Base-by-base conservation (phyloP, 257 asterid species). In the Thymus quinquecostatus region DNA sequence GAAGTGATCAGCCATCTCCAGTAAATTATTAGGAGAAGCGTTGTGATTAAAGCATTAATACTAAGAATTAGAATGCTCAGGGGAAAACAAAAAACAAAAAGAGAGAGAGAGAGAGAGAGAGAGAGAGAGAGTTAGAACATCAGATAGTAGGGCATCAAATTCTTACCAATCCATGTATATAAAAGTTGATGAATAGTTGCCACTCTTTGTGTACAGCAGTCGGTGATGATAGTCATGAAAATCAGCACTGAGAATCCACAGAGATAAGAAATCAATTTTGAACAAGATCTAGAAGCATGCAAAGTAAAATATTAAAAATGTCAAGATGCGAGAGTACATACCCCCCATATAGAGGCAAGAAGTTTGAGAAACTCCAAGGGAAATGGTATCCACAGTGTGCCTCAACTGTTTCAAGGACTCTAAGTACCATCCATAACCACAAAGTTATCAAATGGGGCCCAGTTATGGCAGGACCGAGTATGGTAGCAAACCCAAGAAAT, bases 171-270 rank as follows among this genome's bases (percentile, higher is more conserved):
- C 98, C 98, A 93, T 91, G 92, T 93, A 88, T 74, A 91, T 91
- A 77, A 93, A 93, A 74, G 98, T 93, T 60, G 97, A 93, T 38
- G 98, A 91, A 68, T 93, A 93, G 86, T 93, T 93, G 77, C 98
- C 98, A 64, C 96, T 89, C 86, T 89, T 94, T 9, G 99, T 94
- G 79, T 89, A 94, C 77, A 94, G 89, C 84, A 94, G 83, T 36
- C 99, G 95, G 79, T 94, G 97, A 83, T 91, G 98, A 82, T 94
- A 94, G 81, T 94, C 98, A 73, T 94, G 99, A 79, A 94, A 94
- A 86, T 94, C 99, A 74, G 97, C 91, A 77, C 99, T 94, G 92
- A 29, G 67, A 78, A 83, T 62, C 74, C 58, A 64, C 66, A 55
- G 27, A 55, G 27, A 50, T 49, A 30, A 72, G 59, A 68, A 33